A percentile compares a stretch with the other conserved stretches of the same genome.
phyloP scores from a whole-genome alignment of 768 basidiomycete genomes.

The Terana coerulea region DNA sequence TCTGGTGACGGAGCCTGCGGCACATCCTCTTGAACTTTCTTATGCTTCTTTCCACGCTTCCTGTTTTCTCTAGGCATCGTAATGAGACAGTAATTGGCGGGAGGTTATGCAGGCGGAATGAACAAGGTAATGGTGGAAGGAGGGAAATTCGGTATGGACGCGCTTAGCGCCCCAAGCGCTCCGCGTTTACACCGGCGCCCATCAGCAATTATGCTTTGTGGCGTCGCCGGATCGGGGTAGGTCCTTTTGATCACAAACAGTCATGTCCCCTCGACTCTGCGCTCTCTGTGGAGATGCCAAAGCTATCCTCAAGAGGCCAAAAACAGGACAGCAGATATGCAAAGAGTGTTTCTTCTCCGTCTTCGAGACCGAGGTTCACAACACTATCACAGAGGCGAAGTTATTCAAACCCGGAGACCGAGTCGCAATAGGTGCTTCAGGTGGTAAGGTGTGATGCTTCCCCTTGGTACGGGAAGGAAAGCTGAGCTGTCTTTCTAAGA shows the following conservation, averaged over 20 bases:
- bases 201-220: slow-evolving; percentile 5
- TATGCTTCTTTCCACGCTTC: slow-evolving; percentile 76
- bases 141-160: neutral
- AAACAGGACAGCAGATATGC: slow-evolving; percentile 97
- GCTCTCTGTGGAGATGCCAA: slow-evolving; percentile 69
- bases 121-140: neutral
- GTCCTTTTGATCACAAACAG: slow-evolving; percentile 14
- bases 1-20: slow-evolving; percentile 5
- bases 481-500: slow-evolving; percentile 44
- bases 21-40: slow-evolving; percentile 39
- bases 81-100: neutral
- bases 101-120: neutral
- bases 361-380: slow-evolving; percentile 98
- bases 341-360: slow-evolving; percentile 94
- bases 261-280: slow-evolving; percentile 81
- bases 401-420: slow-evolving; percentile 88
- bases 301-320: slow-evolving; percentile 91
- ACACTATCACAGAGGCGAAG: slow-evolving; percentile 80
- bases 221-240: slow-evolving; percentile 1
- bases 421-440: slow-evolving; percentile 97
- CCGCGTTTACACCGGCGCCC: neutral
- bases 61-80: slow-evolving; percentile 74
- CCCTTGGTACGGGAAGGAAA: neutral
- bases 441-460: slow-evolving; percentile 72
- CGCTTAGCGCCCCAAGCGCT: neutral